Percentiles rank a stretch among this genome's conserved stretches.
Conservation (phyloP, 345 rosid species). For the Bretschneidera sinensis region DNA sequence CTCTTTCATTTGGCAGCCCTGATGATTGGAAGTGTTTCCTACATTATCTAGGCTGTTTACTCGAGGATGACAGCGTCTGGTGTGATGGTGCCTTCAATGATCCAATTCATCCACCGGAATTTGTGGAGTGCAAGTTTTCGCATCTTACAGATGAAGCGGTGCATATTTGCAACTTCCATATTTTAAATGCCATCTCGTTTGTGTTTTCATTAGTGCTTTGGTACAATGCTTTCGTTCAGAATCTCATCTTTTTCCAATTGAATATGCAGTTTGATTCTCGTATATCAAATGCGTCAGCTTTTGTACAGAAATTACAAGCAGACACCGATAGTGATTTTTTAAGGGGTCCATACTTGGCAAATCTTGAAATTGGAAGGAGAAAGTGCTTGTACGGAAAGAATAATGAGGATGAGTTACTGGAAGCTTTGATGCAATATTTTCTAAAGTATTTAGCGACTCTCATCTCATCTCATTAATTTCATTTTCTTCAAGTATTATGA, state of each 20-base stretch:
- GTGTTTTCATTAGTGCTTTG: conserved; percentile 4
- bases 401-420: conserved; percentile 47
- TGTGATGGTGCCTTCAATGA: conserved; percentile 28
- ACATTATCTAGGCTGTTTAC: conserved; percentile 84
- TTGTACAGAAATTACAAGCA: conserved; percentile 60
- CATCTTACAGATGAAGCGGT: conserved; percentile 80
- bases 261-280: conserved; percentile 73
- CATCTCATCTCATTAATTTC: conserved; percentile 4
- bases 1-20: conserved; percentile 64
- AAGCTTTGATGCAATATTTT: conserved; percentile 62
- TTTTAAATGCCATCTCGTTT: conserved; percentile 10
- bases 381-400: conserved; percentile 66
- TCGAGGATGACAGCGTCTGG: conserved; percentile 81
- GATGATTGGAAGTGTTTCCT: conserved; percentile 98
- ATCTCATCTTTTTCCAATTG: conserved; percentile 18
- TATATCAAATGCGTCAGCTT: conserved; percentile 56
- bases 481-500: not conserved
- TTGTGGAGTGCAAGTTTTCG: conserved; percentile 49
- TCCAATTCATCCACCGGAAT: conserved; percentile 42
- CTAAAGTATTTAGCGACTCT: conserved; percentile 37
- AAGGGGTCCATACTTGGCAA: conserved; percentile 75
- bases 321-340: conserved; percentile 38
- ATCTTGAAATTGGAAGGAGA: conserved; percentile 83
- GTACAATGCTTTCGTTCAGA: conserved; percentile 11
- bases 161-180: conserved; percentile 22